A percentile compares a stretch with the other conserved stretches of the same genome.
Evolutionary conservation across 2,329 filamentous ascomycete species (phyloP).

Genomic region (Pseudomassariella vexata): DNA sequence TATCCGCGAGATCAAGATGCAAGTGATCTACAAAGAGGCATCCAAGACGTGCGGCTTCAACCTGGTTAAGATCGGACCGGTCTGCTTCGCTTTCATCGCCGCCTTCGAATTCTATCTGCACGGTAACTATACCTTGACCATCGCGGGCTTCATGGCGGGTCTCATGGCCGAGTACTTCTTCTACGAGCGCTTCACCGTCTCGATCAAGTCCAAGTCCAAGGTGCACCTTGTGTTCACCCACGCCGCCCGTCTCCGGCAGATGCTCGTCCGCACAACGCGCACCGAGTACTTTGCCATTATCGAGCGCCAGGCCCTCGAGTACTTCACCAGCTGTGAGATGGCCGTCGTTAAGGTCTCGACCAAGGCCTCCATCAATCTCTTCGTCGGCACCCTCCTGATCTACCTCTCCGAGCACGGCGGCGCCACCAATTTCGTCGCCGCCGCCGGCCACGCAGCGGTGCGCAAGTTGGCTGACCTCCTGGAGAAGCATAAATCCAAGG

Average conservation of each 20-base stretch:
- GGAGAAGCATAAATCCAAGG: slow-evolving; percentile 20
- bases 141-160: slow-evolving; percentile 35
- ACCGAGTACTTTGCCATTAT: slow-evolving; percentile 19
- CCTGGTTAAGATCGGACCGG: slow-evolving; percentile 25
- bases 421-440: slow-evolving; percentile 30
- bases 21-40: slow-evolving; percentile 27
- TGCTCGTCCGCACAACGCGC: slow-evolving; percentile 19
- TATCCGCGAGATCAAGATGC: slow-evolving; percentile 28
- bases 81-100: slow-evolving; percentile 35
- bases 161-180: slow-evolving; percentile 35
- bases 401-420: slow-evolving; percentile 28
- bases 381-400: slow-evolving; percentile 23
- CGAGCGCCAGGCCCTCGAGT: slow-evolving; percentile 22
- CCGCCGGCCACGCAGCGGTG: slow-evolving; percentile 23
- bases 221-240: slow-evolving; percentile 28
- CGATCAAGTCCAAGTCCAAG: slow-evolving; percentile 27
- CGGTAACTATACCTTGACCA: slow-evolving; percentile 21
- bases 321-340: slow-evolving; percentile 26
- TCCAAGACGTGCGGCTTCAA: slow-evolving; percentile 22
- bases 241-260: slow-evolving; percentile 25
- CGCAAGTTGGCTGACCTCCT: slow-evolving; percentile 23
- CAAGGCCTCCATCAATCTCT: slow-evolving; percentile 21
- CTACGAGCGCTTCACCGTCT: slow-evolving; percentile 30
- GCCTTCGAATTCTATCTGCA: slow-evolving; percentile 34
- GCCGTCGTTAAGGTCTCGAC: slow-evolving; percentile 21